Conservation (phyloP, 2,329 filamentous ascomycete species). For the Macrophomina pseudophaseolina region DNA sequence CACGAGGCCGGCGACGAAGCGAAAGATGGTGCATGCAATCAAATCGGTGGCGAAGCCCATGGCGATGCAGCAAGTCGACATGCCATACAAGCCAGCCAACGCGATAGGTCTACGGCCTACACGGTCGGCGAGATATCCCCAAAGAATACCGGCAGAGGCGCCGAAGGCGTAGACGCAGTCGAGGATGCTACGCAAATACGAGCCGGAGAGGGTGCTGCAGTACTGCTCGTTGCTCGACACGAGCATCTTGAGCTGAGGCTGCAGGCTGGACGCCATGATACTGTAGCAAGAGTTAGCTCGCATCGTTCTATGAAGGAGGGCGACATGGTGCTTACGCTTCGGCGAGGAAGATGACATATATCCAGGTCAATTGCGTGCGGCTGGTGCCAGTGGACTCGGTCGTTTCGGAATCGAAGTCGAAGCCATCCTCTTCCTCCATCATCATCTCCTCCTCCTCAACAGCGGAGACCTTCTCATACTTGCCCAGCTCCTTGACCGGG, state of each 20-base stretch:
- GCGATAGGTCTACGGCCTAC: conserved; percentile 52
- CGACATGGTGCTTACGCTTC: conserved; percentile 46
- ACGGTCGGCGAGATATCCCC: conserved; percentile 52
- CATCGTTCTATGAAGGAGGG: background rate
- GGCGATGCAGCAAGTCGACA: conserved; percentile 51
- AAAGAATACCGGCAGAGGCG: conserved; percentile 50
- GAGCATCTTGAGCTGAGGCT: conserved; percentile 54
- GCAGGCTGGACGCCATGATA: conserved; percentile 56
- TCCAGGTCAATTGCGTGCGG: conserved; percentile 43
- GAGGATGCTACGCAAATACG: conserved; percentile 54
- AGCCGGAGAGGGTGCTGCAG: conserved; percentile 51
- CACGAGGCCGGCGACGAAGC: conserved; percentile 51
- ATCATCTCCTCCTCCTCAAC: conserved; percentile 38
- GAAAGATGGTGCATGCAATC: conserved; percentile 48
- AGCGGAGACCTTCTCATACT: conserved; percentile 46
- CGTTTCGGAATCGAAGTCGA: conserved; percentile 32
- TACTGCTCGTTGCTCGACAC: conserved; percentile 48
- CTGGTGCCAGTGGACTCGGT: conserved; percentile 23
- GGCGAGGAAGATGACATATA: conserved; percentile 54
- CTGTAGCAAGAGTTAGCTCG: conserved; percentile 30
- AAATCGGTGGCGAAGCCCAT: conserved; percentile 55
- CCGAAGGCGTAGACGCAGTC: conserved; percentile 56
- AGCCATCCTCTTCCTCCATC: conserved; percentile 39
- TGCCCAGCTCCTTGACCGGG: conserved; percentile 48
- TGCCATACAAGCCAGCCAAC: conserved; percentile 49